Evolutionary conservation across 1,139 yeast species (phyloP).

Genomic region (Yamadazyma pseudoaaseri): DNA sequence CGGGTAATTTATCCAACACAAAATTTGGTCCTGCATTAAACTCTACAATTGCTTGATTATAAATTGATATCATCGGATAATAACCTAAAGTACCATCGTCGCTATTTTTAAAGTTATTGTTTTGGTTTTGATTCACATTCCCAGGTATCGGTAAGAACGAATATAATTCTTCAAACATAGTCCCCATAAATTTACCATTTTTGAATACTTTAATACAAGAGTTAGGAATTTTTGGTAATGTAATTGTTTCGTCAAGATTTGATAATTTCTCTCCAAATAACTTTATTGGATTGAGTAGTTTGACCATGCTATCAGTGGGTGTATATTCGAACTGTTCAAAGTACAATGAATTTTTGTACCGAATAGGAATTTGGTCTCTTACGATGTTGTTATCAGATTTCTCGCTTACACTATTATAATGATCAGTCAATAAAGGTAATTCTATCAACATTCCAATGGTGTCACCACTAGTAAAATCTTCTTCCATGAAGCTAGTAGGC

Average conservation of each 20-base stretch:
- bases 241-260: constrained; percentile 26
- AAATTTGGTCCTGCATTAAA: constrained; percentile 73
- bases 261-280: constrained; percentile 66
- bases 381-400: constrained; percentile 34
- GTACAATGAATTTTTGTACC: constrained; percentile 73
- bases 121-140: constrained; percentile 42
- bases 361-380: constrained; percentile 86
- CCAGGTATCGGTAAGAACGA: constrained; percentile 64
- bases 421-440: constrained; percentile 56
- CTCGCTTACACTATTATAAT: constrained; percentile 21
- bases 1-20: constrained; percentile 39
- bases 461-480: constrained; percentile 66
- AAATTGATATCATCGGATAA: constrained; percentile 86
- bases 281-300: constrained; percentile 68
- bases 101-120: constrained; percentile 46
- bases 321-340: constrained; percentile 88
- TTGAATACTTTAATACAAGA: constrained; percentile 68
- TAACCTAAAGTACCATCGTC: constrained; percentile 90
- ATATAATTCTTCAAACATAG: constrained; percentile 63
- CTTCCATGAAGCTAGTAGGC: constrained; percentile 51
- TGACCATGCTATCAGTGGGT: constrained; percentile 73
- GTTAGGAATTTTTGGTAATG: constrained; percentile 47
- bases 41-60: constrained; percentile 72
- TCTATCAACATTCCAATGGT: constrained; percentile 76
- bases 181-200: constrained; percentile 70